phyloP scores from a whole-genome alignment of 2,329 filamentous ascomycete genomes.

The Clarireedia paspali region DNA sequence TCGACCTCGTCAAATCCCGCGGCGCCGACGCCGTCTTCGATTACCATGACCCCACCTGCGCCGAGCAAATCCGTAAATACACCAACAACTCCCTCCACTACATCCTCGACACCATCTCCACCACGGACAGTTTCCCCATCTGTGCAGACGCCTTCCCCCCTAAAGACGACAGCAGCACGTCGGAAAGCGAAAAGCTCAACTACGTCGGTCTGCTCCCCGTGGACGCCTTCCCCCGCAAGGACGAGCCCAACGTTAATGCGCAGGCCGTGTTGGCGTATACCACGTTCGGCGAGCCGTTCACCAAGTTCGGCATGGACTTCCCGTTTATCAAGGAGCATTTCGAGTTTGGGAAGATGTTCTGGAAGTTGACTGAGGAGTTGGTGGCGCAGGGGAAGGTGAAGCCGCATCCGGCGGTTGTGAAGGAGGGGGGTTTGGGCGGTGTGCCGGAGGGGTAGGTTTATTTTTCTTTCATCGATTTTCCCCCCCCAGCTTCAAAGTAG shows the following conservation, averaged over 20 bases:
- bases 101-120: conserved; percentile 29
- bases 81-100: conserved; percentile 36
- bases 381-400: not conserved
- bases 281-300: not conserved
- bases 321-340: not conserved
- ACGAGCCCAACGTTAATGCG: not conserved
- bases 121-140: not conserved
- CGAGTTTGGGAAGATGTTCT: not conserved
- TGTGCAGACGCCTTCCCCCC: conserved; percentile 8
- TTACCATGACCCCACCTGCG: conserved; percentile 35
- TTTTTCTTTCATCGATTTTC: no score
- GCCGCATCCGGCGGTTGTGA: not conserved
- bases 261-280: not conserved
- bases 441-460: not conserved
- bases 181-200: not conserved
- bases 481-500: no score
- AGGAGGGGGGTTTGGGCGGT: not conserved
- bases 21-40: conserved; percentile 37
- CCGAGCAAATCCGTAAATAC: conserved; percentile 37
- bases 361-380: not conserved
- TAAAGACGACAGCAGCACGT: not conserved
- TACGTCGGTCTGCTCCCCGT: not conserved
- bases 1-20: conserved; percentile 30
- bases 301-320: not conserved
- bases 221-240: not conserved